phyloP scores from a whole-genome alignment of 257 asterid genomes.

The Ajuga chamaepitys region DNA sequence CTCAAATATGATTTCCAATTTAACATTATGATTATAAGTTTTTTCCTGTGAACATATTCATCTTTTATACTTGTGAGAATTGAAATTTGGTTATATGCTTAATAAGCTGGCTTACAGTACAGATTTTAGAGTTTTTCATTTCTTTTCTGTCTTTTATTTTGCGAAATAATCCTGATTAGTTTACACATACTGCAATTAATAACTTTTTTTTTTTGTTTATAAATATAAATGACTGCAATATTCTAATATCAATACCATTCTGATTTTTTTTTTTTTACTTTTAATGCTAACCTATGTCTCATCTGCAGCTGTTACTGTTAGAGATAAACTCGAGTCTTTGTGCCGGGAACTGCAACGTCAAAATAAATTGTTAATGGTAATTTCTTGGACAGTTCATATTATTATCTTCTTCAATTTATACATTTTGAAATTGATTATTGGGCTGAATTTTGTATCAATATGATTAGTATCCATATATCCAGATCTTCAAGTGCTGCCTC shows the following conservation, averaged over 20 bases:
- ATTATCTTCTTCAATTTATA: conserved; percentile 8
- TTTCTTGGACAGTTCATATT: conserved; percentile 9
- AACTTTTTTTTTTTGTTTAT: background rate
- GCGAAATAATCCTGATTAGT: background rate
- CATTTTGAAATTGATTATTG: conserved; percentile 3
- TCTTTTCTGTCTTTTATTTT: too few relatives aligned
- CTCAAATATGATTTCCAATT: background rate
- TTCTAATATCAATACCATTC: background rate
- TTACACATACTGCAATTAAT: conserved; percentile 6
- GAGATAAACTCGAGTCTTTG: conserved; percentile 90
- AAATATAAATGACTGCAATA: background rate
- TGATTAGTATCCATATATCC: background rate
- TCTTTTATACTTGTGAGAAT: background rate
- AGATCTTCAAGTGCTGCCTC: background rate
- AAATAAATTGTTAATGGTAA: conserved; percentile 85
- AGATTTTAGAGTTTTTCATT: background rate
- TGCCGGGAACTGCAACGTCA: conserved; percentile 99
- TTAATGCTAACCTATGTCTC: conserved; percentile 20
- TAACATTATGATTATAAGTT: background rate
- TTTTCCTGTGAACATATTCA: background rate
- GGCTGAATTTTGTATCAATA: conserved; percentile 1
- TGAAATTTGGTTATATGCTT: background rate
- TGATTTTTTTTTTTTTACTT: conserved; percentile 2
- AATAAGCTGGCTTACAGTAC: background rate
- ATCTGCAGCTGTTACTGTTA: conserved; percentile 79